Evolutionary conservation across 1,139 yeast genomes (phyloP), one percentile per base, ranked within the genome.

Genomic region (Kurtzmaniella quercitrusa): DNA sequence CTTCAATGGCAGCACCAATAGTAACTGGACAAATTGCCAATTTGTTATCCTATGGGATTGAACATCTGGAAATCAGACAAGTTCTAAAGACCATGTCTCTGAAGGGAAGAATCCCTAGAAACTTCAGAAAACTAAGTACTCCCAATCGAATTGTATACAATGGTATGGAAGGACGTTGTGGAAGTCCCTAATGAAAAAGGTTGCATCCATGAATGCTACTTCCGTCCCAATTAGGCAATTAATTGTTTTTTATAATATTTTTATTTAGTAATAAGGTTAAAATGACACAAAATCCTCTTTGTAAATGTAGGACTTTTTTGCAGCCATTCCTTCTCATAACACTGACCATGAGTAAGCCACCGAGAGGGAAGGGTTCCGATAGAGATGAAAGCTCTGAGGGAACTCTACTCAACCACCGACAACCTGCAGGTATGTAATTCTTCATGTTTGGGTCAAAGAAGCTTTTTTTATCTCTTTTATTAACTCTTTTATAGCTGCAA

Each of bases 1-100:
- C 96, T 0, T 88, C 96, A 1, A 88, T 88, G 89, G 82, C 96
- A 0, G 74, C 95, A 1, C 96, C 96, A 0, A 71, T 81, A 1
- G 85, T 87, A 6, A 73, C 93, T 0, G 97, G 96, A 0, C 55
- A 86, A 36, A 80, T 75, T 2, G 93, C 91, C 0, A 75, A 80
- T 55, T 40, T 63, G 40, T 62, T 89, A 49, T 81, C 87, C 39
- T 65, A 70, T 50, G 95, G 95, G 0, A 66, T 79, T 3, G 54
- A 66, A 0, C 66, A 75, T 0, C 50, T 49, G 0, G 69, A 71
- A 19, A 66, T 81, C 3, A 70, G 67, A 50, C 52, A 55, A 12
- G 64, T 52, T 37, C 56, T 82, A 38, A 64, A 75, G 14, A 66
- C 65, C 0, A 46, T 62, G 46, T 64, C 77, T 2, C 55, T 68